These are phyloP conservation scores for Aspergillus tamarii DNA, from an alignment of 2,329 filamentous ascomycete species.

Conservation along the genomic window DNA sequence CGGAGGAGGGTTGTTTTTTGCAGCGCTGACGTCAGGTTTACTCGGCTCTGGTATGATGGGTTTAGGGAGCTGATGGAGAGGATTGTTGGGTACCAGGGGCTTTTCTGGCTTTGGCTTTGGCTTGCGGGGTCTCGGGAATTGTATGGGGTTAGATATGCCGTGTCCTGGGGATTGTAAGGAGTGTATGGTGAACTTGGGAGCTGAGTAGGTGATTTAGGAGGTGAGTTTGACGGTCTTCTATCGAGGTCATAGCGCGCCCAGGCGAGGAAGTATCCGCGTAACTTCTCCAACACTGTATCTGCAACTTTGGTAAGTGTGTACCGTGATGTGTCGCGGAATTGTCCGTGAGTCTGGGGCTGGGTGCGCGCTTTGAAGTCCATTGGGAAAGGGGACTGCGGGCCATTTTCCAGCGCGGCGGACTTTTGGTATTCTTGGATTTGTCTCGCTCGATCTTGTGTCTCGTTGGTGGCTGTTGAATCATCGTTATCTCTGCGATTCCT, in stretches of 20 bases:
- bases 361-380: conserved; percentile 31
- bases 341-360: conserved; percentile 52
- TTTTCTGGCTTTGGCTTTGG: conserved; percentile 36
- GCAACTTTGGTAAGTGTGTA: conserved; percentile 59
- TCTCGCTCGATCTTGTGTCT: conserved; percentile 2
- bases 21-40: conserved; percentile 54
- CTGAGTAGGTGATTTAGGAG: neutral
- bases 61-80: conserved; percentile 54
- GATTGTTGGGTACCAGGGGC: conserved; percentile 62
- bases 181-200: neutral
- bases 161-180: neutral
- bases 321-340: conserved; percentile 54
- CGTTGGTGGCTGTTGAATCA: neutral
- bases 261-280: conserved; percentile 67
- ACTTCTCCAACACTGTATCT: conserved; percentile 55
- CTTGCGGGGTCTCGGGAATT: neutral
- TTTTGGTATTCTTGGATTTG: conserved; percentile 3
- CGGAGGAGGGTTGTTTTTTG: conserved; percentile 50
- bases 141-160: neutral
- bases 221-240: conserved; percentile 32
- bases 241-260: conserved; percentile 56
- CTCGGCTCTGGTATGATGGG: conserved; percentile 51
- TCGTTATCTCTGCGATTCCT: conserved; percentile 18
- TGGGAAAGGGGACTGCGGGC: conserved; percentile 36
- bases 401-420: conserved; percentile 27